Conservation (phyloP, 139 green algal genomes). For the Edaphochlamys debaryana region DNA sequence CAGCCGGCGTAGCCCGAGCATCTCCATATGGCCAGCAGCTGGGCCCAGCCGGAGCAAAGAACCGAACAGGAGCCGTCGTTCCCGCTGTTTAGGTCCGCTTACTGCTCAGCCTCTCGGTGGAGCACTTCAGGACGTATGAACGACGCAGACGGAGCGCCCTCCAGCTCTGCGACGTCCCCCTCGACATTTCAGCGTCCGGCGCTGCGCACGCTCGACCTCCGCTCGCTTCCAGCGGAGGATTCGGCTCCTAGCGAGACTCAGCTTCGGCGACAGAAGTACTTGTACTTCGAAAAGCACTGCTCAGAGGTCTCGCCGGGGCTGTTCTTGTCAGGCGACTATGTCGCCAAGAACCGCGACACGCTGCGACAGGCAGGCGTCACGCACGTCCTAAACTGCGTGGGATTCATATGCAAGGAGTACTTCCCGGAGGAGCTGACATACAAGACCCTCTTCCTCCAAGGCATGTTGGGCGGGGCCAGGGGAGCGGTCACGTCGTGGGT, state of each 20-base stretch:
- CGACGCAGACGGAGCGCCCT: neutral
- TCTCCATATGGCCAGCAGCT: no score
- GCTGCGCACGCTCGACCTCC: constrained; percentile 61
- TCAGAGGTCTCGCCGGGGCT: constrained; percentile 79
- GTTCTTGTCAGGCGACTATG: constrained; percentile 86
- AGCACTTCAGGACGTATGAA: neutral
- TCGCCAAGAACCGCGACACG: constrained; percentile 81
- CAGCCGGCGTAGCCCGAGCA: no score
- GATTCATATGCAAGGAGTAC: constrained; percentile 90
- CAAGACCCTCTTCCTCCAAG: constrained; percentile 90
- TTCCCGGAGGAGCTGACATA: constrained; percentile 89
- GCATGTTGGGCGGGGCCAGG: constrained; percentile 49
- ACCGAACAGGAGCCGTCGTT: no score
- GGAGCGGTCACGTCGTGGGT: no score
- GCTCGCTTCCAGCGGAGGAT: constrained; percentile 62
- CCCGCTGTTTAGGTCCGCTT: constrained; percentile 11
- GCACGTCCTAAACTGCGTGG: constrained; percentile 97
- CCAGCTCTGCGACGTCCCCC: neutral
- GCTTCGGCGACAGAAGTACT: constrained; percentile 76
- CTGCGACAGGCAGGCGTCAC: constrained; percentile 84
- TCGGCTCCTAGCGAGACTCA: constrained; percentile 69
- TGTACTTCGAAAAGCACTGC: constrained; percentile 80
- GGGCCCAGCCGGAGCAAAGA: no score
- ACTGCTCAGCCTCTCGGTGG: constrained; percentile 7
- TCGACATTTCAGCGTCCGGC: constrained; percentile 2